Percentiles rank a stretch among this genome's conserved stretches.
These are phyloP conservation scores for Hypoxylon subgilvum DNA, from an alignment of 495 filamentous ascomycete genomes.

Conservation along the genomic window DNA sequence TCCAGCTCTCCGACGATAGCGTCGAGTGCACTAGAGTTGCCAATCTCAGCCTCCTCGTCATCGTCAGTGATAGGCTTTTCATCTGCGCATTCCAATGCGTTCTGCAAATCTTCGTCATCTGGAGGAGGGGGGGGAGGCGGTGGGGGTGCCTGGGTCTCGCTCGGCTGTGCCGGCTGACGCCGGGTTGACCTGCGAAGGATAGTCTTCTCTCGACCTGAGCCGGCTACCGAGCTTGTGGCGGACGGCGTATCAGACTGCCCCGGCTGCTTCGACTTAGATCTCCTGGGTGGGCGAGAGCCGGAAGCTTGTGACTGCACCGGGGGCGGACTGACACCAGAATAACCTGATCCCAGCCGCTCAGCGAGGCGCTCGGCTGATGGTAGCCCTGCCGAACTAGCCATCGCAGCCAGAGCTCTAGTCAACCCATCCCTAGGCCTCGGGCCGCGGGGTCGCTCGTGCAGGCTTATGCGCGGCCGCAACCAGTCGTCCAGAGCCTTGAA, in stretches of 20 bases:
- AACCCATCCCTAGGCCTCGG: constrained; percentile 71
- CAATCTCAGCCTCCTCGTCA: constrained; percentile 67
- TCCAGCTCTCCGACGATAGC: constrained; percentile 90
- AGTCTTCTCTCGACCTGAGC: constrained; percentile 55
- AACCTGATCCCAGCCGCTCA: constrained; percentile 45
- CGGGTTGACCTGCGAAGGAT: constrained; percentile 61
- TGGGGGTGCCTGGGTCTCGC: constrained; percentile 49
- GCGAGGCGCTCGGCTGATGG: constrained; percentile 53
- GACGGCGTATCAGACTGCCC: constrained; percentile 43
- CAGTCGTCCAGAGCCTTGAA: constrained; percentile 98
- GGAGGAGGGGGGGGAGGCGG: constrained; percentile 58
- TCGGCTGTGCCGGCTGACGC: constrained; percentile 54
- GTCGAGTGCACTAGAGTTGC: constrained; percentile 73
- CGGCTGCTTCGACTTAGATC: constrained; percentile 56
- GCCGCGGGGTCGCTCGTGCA: constrained; percentile 78
- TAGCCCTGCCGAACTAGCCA: constrained; percentile 77
- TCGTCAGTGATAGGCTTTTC: constrained; percentile 83
- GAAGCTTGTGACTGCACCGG: constrained; percentile 47
- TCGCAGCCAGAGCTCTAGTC: constrained; percentile 70
- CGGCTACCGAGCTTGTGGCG: constrained; percentile 44
- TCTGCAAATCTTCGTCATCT: constrained; percentile 62
- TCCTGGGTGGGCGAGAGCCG: constrained; percentile 49
- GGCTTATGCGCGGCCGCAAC: constrained; percentile 82
- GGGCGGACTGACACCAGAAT: constrained; percentile 42
- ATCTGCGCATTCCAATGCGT: constrained; percentile 90